Percentiles rank a stretch among this genome's conserved stretches.
Evolutionary conservation across 202 grass and related monocot species (phyloP).

Genomic region (Brachypodium distachyon): DNA sequence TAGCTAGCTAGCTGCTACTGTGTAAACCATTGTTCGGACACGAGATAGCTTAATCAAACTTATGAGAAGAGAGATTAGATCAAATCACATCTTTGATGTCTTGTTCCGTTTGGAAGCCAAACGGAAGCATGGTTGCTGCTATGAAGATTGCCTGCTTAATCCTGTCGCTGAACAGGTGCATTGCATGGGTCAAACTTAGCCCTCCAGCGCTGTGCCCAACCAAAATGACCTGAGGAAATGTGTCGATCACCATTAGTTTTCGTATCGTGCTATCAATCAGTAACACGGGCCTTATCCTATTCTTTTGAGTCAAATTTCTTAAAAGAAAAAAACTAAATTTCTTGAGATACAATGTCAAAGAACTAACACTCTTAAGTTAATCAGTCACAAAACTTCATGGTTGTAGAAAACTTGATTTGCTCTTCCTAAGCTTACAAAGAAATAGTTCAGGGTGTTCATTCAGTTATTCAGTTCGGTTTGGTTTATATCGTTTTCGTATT

Average conservation of each 20-base stretch:
- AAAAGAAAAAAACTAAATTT: neutral
- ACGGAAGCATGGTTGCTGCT: constrained; percentile 52
- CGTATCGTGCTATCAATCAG: neutral
- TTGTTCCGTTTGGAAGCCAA: constrained; percentile 34
- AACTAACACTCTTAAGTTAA: neutral
- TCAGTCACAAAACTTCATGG: neutral
- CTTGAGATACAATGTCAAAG: neutral
- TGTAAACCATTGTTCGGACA: neutral
- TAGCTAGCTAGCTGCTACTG: neutral
- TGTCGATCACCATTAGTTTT: neutral
- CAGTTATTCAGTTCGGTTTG: no score
- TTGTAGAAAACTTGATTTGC: no score
- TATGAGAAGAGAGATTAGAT: neutral
- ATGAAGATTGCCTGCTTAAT: constrained; percentile 47
- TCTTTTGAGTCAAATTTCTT: neutral
- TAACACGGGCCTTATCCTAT: neutral
- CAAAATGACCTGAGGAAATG: constrained; percentile 21
- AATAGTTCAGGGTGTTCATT: no score
- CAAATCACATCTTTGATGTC: constrained; percentile 34
- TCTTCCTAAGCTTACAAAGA: no score
- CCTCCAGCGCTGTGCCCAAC: constrained; percentile 53
- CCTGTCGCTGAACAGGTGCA: constrained; percentile 29
- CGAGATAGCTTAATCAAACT: neutral
- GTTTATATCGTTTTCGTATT: no score
- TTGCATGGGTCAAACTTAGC: constrained; percentile 31